Evolutionary conservation across 176 grass and related monocot species (phyloP).

Genomic region (Canna indica): DNA sequence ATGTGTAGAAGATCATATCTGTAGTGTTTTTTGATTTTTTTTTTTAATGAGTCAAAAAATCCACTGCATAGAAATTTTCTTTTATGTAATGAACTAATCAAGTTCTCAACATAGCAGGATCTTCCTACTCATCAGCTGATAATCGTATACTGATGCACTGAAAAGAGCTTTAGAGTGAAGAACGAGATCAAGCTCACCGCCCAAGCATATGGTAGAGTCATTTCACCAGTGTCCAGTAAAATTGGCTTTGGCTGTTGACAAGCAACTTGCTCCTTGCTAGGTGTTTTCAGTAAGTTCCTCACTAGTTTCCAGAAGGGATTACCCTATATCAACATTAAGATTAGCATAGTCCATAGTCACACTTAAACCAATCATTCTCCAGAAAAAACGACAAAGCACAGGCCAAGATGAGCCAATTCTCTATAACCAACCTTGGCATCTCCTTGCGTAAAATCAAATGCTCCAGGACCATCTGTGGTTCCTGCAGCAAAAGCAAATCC

Average conservation of each 20-base stretch:
- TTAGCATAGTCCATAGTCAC: not conserved
- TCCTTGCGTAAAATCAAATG: conserved; percentile 96
- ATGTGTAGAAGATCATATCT: too few relatives aligned
- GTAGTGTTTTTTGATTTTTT: too few relatives aligned
- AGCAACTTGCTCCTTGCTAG: conserved; percentile 59
- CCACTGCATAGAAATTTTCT: too few relatives aligned
- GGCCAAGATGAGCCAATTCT: not conserved
- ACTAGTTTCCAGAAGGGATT: conserved; percentile 92
- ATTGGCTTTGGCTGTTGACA: conserved; percentile 97
- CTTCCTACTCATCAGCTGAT: not conserved
- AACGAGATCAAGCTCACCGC: conserved; percentile 41
- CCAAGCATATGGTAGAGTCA: conserved; percentile 85
- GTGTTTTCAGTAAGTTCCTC: conserved; percentile 74
- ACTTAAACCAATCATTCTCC: not conserved
- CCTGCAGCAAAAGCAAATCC: conserved; percentile 98
- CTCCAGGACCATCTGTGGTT: conserved; percentile 96
- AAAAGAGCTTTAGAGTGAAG: not conserved
- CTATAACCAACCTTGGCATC: conserved; percentile 59
- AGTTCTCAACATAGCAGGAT: too few relatives aligned
- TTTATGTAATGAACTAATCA: too few relatives aligned
- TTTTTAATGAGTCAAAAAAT: too few relatives aligned
- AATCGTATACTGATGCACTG: too few relatives aligned
- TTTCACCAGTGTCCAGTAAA: conserved; percentile 96
- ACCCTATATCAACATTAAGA: conserved; percentile 37
- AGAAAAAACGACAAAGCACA: not conserved